Evolutionary conservation across 768 basidiomycete genomes (phyloP), one percentile per base, ranked within the genome.

Genomic region (Tremella yokohamensis): DNA sequence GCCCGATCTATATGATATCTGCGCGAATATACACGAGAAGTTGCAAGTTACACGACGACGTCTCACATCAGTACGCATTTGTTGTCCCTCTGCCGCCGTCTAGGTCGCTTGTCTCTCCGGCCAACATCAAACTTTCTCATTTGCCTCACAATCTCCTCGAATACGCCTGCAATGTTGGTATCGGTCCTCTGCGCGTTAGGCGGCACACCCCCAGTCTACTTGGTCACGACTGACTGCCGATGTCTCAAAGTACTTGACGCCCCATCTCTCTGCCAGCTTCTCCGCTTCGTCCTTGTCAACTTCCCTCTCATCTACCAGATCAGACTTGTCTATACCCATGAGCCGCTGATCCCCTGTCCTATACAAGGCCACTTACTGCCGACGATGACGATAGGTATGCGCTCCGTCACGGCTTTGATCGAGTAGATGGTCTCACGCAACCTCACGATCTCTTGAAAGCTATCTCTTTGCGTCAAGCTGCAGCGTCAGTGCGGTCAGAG

Each of bases 391-490:
- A 92, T 87, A 8, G 90, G 90, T 18, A 89, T 78, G 26, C 78
- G 78, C 84, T 87, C 54, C 11, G 62, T 39, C 53, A 18, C 11
- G 29, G 86, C 86, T 78, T 88, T 89, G 62, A 90, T 84, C 47
- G 87, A 83, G 56, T 85, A 83, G 57, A 91, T 90, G 66, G 87
- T 88, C 66, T 88, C 87, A 51, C 89, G 84, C 40, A 90, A 81
- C 68, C 81, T 83, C 56, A 89, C 87, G 20, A 91, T 83, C 72
- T 91, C 89, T 67, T 83, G 84, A 52, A 91, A 79, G 62, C 84
- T 88, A 48, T 86, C 83, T 77, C 90, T 87, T 71, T 90, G 86
- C 0, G 86, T 89, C 57, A 92, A 76, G 73, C 89, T 91, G 52
- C 22, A 22, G 4, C 42, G 42, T 45, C 42, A 45, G 42, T 15